These are phyloP conservation scores for Ganoderma sinense DNA, from an alignment of 1,284 basidiomycete species.

Conservation along the genomic window DNA sequence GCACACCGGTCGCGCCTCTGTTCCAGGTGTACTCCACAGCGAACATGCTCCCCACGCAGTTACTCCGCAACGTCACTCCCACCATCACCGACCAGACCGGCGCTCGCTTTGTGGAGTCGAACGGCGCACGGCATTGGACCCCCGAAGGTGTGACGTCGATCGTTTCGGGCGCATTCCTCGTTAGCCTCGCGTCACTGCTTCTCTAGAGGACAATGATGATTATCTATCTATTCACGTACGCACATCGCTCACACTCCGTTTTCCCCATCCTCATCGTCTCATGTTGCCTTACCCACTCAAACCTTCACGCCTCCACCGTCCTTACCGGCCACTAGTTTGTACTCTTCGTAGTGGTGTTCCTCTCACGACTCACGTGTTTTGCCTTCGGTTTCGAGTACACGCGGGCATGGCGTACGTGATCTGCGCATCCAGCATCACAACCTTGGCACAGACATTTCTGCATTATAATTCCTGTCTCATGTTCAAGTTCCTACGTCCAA, in stretches of 20 bases:
- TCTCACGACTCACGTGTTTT: neutral
- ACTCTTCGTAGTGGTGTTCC: neutral
- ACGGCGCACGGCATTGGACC: constrained; percentile 28
- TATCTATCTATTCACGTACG: constrained; percentile 8
- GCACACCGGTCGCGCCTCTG: constrained; percentile 64
- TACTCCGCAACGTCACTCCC: constrained; percentile 54
- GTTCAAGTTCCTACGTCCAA: constrained; percentile 4
- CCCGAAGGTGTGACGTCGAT: constrained; percentile 19
- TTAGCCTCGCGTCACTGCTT: constrained; percentile 28
- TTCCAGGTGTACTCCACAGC: constrained; percentile 65
- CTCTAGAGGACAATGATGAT: constrained; percentile 27
- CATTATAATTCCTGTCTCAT: constrained; percentile 4
- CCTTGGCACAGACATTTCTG: constrained; percentile 20
- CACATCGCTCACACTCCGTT: constrained; percentile 11
- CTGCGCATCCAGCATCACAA: neutral
- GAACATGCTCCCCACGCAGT: constrained; percentile 70
- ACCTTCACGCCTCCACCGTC: neutral
- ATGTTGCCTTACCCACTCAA: neutral
- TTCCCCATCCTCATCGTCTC: constrained; percentile 1
- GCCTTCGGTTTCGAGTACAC: constrained; percentile 6
- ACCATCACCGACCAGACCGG: constrained; percentile 21
- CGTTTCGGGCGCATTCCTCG: constrained; percentile 23
- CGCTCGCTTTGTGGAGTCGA: constrained; percentile 14
- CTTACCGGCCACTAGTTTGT: neutral
- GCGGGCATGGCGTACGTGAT: constrained; percentile 5